These are phyloP conservation scores for Boechera divaricarpa DNA, from an alignment of 345 rosid species.

Conservation along the genomic window DNA sequence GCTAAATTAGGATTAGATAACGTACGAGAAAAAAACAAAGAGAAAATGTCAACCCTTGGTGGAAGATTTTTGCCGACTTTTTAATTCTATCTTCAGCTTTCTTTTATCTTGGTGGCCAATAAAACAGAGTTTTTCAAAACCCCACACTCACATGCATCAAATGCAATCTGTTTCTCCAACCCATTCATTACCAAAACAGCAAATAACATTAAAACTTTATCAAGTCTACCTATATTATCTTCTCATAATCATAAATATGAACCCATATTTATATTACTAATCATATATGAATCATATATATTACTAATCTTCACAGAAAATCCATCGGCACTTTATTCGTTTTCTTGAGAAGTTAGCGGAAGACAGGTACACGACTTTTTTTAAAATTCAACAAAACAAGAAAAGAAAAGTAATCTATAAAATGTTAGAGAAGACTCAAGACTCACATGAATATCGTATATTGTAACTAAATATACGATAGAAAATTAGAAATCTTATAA, in stretches of 20 bases:
- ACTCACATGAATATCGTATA: constrained; percentile 7
- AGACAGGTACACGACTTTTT: not conserved
- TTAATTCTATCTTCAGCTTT: not conserved
- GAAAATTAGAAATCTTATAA: not conserved
- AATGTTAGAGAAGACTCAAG: constrained; percentile 14
- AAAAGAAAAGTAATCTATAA: not conserved
- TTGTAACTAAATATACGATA: too few relatives aligned
- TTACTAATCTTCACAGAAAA: not conserved
- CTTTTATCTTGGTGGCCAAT: constrained; percentile 36
- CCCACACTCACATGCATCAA: constrained; percentile 50
- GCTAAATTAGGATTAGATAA: constrained; percentile 27
- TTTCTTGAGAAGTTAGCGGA: constrained; percentile 11
- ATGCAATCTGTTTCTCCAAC: constrained; percentile 33
- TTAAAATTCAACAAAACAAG: too few relatives aligned
- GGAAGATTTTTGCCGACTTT: constrained; percentile 30
- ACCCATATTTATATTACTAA: too few relatives aligned
- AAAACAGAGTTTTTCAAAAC: constrained; percentile 33
- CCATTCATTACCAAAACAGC: constrained; percentile 21
- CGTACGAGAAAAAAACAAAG: constrained; percentile 14
- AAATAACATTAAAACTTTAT: not conserved
- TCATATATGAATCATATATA: not conserved
- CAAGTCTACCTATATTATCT: constrained; percentile 18
- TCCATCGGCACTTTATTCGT: not conserved
- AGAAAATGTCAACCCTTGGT: constrained; percentile 45
- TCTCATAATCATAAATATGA: not conserved